Evolutionary conservation across 163 green algal genomes (phyloP).

Genomic region (Botryococcus braunii): DNA sequence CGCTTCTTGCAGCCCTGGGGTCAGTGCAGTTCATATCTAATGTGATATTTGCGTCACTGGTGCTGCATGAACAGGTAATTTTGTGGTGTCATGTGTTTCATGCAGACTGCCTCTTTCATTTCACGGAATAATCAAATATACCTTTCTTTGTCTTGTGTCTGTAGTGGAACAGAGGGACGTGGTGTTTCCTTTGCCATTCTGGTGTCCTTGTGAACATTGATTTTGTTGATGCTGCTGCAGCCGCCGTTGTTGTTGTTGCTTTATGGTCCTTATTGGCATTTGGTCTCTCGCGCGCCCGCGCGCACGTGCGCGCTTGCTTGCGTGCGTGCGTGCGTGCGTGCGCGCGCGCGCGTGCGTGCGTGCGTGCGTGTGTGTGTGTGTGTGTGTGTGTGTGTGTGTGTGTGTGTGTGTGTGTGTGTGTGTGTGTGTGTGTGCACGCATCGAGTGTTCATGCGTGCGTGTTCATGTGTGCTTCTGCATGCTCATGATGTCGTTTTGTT

Average conservation of each 20-base stretch:
- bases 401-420: no score
- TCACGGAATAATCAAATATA: not conserved
- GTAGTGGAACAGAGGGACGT: not conserved
- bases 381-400: no score
- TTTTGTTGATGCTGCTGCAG: not conserved
- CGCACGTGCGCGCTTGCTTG: no score
- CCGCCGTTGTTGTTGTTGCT: not conserved
- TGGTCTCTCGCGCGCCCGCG: no score
- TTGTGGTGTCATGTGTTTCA: not conserved
- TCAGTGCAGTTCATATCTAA: constrained; percentile 84
- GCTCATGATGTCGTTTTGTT: not conserved
- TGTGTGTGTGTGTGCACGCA: no score
- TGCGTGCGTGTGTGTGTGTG: not conserved
- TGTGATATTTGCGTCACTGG: constrained; percentile 67
- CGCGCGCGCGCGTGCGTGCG: not conserved
- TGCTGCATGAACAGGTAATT: constrained; percentile 64
- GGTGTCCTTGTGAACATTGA: not conserved
- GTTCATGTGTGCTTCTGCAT: not conserved
- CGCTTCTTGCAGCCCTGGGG: constrained; percentile 72
- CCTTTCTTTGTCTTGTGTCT: not conserved
- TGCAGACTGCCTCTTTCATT: not conserved
- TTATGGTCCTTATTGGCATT: no score
- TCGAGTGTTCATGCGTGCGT: not conserved
- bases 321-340: no score
- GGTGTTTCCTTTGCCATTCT: not conserved